Base-by-base conservation (phyloP, 2,329 filamentous ascomycete species). In the Xylaria hypoxylon region DNA sequence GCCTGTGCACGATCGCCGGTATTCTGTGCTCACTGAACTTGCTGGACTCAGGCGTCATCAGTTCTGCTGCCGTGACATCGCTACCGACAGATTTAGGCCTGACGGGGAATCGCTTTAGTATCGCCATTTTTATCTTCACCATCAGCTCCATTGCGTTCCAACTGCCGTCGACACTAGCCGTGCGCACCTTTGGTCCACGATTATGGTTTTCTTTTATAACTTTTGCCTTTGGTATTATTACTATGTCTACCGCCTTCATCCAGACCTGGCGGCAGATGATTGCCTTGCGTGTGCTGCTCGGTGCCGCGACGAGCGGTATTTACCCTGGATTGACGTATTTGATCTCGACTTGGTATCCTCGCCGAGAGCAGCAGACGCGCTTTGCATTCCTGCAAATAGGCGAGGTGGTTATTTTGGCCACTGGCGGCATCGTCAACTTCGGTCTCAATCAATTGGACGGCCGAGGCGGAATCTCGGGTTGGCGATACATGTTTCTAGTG, bases 111-210 rank as follows among this genome's bases (percentile, higher is more conserved):
- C 83, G 89, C 44, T 92, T 90, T 75, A 90, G 88, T 1, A 85
- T 92, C 4, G 85, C 88, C 24, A 92, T 93, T 64, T 90, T 92
- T 79, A 90, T 92, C 75, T 92, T 92, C 77, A 92, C 90, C 10
- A 84, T 92, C 62, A 83, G 89, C 5, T 88, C 85, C 72, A 89
- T 92, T 45, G 84, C 84, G 10, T 92, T 90, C 73, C 90, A 92
- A 75, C 79, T 92, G 7, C 90, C 90, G 0, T 88, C 87, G 1
- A 92, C 90, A 0, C 83, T 92, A 50, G 86, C 88, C 1, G 87
- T 91, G 31, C 84, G 90, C 52, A 84, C 86, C 1, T 81, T 90
- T 55, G 89, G 90, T 0, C 90, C 90, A 0, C 82, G 90, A 15
- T 74, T 86, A 57, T 87, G 86, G 79, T 90, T 91, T 78, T 87